These are phyloP conservation scores for Saksenaea vasiformis DNA, from an alignment of 371 early-diverging fungal species.

Conservation along the genomic window DNA sequence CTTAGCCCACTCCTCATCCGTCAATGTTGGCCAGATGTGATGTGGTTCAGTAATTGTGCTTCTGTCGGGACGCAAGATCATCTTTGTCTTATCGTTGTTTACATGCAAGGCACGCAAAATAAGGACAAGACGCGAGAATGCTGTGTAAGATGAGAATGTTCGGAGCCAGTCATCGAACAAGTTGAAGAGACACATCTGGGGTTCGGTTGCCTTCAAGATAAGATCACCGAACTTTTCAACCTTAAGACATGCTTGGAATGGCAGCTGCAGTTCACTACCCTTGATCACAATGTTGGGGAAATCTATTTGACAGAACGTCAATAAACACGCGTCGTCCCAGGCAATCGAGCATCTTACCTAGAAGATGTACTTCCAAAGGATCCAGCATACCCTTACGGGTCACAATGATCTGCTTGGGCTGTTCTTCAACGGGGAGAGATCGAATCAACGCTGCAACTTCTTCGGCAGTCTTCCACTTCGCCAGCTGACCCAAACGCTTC, in stretches of 20 bases:
- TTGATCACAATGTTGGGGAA: conserved; percentile 99
- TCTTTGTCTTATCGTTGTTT: conserved; percentile 94
- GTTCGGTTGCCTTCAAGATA: conserved; percentile 96
- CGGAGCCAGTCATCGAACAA: conserved; percentile 96
- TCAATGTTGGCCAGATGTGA: conserved; percentile 96
- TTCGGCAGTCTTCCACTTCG: conserved; percentile 99
- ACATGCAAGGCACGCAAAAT: conserved; percentile 97
- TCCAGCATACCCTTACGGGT: conserved; percentile 99
- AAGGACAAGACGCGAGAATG: conserved; percentile 96
- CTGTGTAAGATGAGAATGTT: conserved; percentile 94
- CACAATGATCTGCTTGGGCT: conserved; percentile 98
- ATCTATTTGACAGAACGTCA: conserved; percentile 58
- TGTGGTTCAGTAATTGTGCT: conserved; percentile 92
- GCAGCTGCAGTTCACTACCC: conserved; percentile 94
- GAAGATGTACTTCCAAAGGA: conserved; percentile 94
- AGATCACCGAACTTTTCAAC: conserved; percentile 98
- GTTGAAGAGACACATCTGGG: conserved; percentile 89
- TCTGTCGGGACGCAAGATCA: conserved; percentile 93
- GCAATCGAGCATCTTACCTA: conserved; percentile 23
- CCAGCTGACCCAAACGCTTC: conserved; percentile 97
- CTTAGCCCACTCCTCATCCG: conserved; percentile 98
- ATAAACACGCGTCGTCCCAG: background rate
- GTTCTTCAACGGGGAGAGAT: conserved; percentile 97
- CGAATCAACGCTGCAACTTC: conserved; percentile 99
- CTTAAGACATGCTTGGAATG: conserved; percentile 97